Percentiles rank a stretch among this genome's conserved stretches.
Conservation (phyloP, 371 early-diverging fungal species). For the Phascolomyces articulosus region DNA sequence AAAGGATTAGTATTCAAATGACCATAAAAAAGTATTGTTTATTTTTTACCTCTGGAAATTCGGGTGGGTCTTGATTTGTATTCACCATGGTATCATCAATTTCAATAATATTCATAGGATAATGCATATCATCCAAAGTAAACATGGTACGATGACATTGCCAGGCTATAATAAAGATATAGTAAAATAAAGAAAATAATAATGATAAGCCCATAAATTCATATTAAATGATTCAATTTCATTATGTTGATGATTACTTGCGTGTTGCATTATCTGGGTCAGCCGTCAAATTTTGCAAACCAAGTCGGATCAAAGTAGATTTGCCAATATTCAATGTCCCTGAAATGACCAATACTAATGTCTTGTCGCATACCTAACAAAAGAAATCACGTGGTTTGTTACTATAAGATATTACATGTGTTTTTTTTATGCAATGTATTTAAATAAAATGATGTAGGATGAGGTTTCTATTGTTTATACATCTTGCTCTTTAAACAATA, state of each 20-base stretch:
- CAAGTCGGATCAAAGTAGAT: constrained; percentile 40
- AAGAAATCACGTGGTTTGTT: background rate
- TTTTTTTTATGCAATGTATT: too few species aligned
- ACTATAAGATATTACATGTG: background rate
- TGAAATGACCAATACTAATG: constrained; percentile 31
- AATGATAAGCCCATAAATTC: constrained; percentile 1
- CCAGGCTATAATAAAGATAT: constrained; percentile 30
- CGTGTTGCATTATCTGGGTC: constrained; percentile 27
- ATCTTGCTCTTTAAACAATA: background rate
- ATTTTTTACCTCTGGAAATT: constrained; percentile 27
- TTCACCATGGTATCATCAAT: constrained; percentile 24
- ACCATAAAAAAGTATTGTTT: background rate
- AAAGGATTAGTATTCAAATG: background rate
- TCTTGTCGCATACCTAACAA: constrained; percentile 10
- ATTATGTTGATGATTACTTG: constrained; percentile 11
- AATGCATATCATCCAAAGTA: constrained; percentile 21
- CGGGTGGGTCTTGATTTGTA: constrained; percentile 26
- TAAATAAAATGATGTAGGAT: too few species aligned
- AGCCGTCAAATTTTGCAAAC: constrained; percentile 28
- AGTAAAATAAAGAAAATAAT: background rate
- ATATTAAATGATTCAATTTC: too few species aligned
- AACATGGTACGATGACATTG: constrained; percentile 31
- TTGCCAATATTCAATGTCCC: constrained; percentile 41
- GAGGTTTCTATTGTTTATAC: background rate
- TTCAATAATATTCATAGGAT: constrained; percentile 36